Base-by-base conservation (phyloP, 345 rosid genomes). In the Moringa oleifera region DNA sequence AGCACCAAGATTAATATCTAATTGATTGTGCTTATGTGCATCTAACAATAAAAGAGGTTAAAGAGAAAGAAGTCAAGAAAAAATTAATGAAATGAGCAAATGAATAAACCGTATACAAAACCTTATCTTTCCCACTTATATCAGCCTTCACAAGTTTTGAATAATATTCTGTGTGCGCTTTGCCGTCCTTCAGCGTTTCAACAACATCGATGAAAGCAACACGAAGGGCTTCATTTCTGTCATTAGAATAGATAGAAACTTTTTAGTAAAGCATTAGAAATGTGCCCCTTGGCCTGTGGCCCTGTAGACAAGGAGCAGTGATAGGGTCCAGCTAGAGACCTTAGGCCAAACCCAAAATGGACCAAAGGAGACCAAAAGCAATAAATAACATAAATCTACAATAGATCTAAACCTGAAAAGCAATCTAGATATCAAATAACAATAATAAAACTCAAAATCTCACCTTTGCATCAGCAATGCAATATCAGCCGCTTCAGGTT, bases 131-230 rank as follows among this genome's bases (percentile, higher is more conserved):
- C 57, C 98, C 98, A 78, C 72, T 88, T 77, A 93, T 83, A 73
- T 90, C 98, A 46, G 84, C 98, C 72, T 93, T 93, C 76, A 93
- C 98, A 58, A 93, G 97, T 74, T 93, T 93, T 21, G 98, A 93
- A 74, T 76, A 88, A 68, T 74, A 93, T 51, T 90, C 95, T 20
- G 76, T 88, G 18, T 86, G 89, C 60, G 86, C 85, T 65, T 64
- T 79, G 49, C 95, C 96, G 70, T 86, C 81, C 73, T 82, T 75
- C 55, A 88, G 67, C 57, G 86, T 84, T 75, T 93, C 98, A 54
- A 93, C 97, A 64, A 81, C 80, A 79, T 90, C 97, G 18, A 93
- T 90, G 68, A 85, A 93, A 70, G 98, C 98, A 66, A 93, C 87
- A 54, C 98, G 98, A 62, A 93, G 94, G 59, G 98, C 98, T 83